A percentile compares a stretch with the other conserved stretches of the same genome.
phyloP scores from a whole-genome alignment of 78 protist genomes.

The Mantamonas sphyraenae region DNA sequence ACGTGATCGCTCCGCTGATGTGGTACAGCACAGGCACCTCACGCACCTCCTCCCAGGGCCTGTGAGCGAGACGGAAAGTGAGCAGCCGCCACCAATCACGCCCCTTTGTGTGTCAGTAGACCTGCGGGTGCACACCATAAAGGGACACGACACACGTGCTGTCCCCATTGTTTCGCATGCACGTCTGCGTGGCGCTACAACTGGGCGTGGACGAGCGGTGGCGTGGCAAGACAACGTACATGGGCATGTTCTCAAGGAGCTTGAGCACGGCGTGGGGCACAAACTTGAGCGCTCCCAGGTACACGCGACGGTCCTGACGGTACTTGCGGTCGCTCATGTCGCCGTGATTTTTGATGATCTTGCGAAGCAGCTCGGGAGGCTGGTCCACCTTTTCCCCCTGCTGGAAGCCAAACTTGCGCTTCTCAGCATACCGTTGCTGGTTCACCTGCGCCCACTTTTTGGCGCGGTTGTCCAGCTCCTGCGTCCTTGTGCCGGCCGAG shows the following conservation, averaged over 20 bases:
- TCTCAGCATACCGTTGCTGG: conserved; percentile 74
- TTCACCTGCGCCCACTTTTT: conserved; percentile 85
- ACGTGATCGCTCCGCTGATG: conserved; percentile 98
- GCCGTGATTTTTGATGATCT: conserved; percentile 96
- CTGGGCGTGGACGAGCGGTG: no score
- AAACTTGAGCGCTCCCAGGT: conserved; percentile 94
- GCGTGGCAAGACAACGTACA: conserved; percentile 49
- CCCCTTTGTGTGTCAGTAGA: no score
- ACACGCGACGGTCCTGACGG: conserved; percentile 93
- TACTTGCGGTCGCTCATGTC: conserved; percentile 92
- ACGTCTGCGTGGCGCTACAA: no score
- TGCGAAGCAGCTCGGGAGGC: conserved; percentile 97
- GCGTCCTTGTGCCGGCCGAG: no score
- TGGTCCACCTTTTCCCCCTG: conserved; percentile 82
- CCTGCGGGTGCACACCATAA: no score
- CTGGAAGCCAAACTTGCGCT: conserved; percentile 82
- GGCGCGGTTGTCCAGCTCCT: no score
- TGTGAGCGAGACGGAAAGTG: neutral
- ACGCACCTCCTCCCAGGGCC: conserved; percentile 62
- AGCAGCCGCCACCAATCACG: no score
- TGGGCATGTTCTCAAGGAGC: conserved; percentile 98
- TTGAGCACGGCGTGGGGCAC: conserved; percentile 95
- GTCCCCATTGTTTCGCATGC: no score
- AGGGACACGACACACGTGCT: no score
- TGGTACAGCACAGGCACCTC: conserved; percentile 92